A percentile compares a stretch with the other conserved stretches of the same genome.
Conservation (phyloP, 305 asterid species). For the Fraxinus paxiana region DNA sequence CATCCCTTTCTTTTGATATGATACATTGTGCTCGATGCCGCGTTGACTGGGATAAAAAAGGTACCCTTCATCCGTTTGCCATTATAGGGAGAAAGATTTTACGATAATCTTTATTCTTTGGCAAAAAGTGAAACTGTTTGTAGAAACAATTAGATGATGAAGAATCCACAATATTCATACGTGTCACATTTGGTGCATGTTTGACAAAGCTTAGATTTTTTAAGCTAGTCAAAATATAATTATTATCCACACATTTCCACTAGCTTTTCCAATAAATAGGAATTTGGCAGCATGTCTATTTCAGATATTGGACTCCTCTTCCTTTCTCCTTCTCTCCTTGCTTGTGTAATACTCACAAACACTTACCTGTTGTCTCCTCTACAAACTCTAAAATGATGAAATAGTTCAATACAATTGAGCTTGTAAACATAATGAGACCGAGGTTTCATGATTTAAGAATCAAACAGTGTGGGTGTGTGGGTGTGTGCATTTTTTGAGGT, state of each 20-base stretch:
- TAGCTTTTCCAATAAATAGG: not conserved
- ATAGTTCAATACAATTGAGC: not conserved
- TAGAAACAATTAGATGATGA: not conserved
- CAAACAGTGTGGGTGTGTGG: not conserved
- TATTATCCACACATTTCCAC: not conserved
- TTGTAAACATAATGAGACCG: not conserved
- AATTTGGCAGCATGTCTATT: not conserved
- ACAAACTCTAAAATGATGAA: not conserved
- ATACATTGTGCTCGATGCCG: constrained; percentile 90
- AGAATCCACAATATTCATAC: not conserved
- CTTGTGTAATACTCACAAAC: not conserved
- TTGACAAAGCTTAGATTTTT: not conserved
- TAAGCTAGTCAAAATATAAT: not conserved
- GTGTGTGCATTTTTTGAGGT: not conserved
- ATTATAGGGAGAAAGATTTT: not conserved
- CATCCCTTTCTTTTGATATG: constrained; percentile 95
- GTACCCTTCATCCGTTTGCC: constrained; percentile 35
- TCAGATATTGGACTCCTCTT: not conserved
- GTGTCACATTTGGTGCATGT: not conserved
- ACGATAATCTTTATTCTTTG: not conserved
- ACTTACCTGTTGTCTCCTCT: not conserved
- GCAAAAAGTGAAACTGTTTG: not conserved
- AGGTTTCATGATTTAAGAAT: not conserved
- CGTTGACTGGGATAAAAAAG: constrained; percentile 91
- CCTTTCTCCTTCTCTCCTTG: not conserved